A percentile compares a stretch with the other conserved stretches of the same genome.
These are phyloP conservation scores for Raphanus hybrid DNA, from an alignment of 441 rosid genomes.

Conservation along the genomic window DNA sequence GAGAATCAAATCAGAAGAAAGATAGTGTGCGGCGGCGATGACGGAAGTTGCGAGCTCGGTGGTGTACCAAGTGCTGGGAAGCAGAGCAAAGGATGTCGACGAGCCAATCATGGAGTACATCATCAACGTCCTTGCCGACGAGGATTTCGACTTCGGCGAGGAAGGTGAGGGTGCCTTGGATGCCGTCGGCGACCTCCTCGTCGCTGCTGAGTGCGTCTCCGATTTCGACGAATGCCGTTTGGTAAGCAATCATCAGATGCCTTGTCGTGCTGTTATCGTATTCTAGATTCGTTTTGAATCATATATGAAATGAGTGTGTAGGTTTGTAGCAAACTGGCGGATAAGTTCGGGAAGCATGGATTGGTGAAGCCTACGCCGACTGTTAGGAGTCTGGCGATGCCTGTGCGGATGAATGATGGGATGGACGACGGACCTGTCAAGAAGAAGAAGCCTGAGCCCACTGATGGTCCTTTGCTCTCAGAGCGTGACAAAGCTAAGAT, in stretches of 20 bases:
- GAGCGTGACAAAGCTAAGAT: constrained; percentile 85
- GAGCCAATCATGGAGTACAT: constrained; percentile 94
- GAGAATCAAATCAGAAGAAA: neutral
- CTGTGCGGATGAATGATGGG: constrained; percentile 94
- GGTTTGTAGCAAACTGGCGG: constrained; percentile 82
- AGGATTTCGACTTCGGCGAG: constrained; percentile 93
- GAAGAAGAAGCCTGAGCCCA: constrained; percentile 92
- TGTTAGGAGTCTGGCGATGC: constrained; percentile 83
- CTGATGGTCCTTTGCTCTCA: constrained; percentile 82
- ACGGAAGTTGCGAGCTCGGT: constrained; percentile 88
- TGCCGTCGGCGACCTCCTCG: constrained; percentile 91
- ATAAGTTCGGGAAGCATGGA: constrained; percentile 93
- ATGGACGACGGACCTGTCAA: constrained; percentile 90
- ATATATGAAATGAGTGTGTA: constrained; percentile 12
- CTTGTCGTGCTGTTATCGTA: neutral
- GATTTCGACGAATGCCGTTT: constrained; percentile 75
- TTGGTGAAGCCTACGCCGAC: constrained; percentile 73
- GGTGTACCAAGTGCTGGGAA: constrained; percentile 87
- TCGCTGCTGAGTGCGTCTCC: constrained; percentile 82
- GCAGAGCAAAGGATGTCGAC: constrained; percentile 74
- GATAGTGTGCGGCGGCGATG: constrained; percentile 50
- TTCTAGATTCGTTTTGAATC: constrained; percentile 18
- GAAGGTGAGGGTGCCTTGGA: constrained; percentile 95
- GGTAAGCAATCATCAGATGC: constrained; percentile 44
- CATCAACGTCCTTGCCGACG: constrained; percentile 96